Evolutionary conservation across 2,329 filamentous ascomycete species (phyloP), one percentile per base, ranked within the genome.

Genomic region (Nemania bipapillata): DNA sequence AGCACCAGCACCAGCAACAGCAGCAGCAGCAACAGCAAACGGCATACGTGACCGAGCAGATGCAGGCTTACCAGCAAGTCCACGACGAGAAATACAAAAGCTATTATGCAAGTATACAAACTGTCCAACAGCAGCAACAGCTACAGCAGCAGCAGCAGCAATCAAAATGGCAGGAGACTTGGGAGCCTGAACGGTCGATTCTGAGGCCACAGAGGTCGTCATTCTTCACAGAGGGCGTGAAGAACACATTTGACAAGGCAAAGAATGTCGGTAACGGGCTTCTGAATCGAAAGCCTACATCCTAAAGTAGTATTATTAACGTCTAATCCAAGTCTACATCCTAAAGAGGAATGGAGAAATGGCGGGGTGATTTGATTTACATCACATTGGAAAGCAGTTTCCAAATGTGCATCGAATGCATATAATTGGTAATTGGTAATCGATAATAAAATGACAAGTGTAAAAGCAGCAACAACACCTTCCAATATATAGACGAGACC

Each of bases 211-310:
- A 73, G 63, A 60, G 74, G 61, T 76, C 74, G 47, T 75, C 74
- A 22, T 76, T 77, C 70, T 75, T 76, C 40, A 58, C 66, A 0
- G 73, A 71, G 20, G 74, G 74, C 3, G 53, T 76, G 63, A 75
- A 76, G 68, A 77, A 70, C 50, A 77, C 74, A 0, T 56, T 76
- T 24, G 74, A 72, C n/a, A 77, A 74, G 69, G 74, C 74, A 6
- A 76, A 76, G 69, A 65, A 72, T 8, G 74, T 76, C 57, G 73
- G 75, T 7, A 75, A 69, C 50, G 74, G 75, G 6, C 70, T 77
- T 61, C 70, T 77, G 55, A 71, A 62, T n/a, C 69, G 72, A 53
- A 76, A 72, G 15, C 67, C 70, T 20, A 58, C 54, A 11, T 70
- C n/a, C n/a, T n/a, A n/a, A n/a, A n/a, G n/a, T n/a, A n/a, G n/a